Evolutionary conservation across 768 basidiomycete species (phyloP).

Genomic region (Mycena metata): DNA sequence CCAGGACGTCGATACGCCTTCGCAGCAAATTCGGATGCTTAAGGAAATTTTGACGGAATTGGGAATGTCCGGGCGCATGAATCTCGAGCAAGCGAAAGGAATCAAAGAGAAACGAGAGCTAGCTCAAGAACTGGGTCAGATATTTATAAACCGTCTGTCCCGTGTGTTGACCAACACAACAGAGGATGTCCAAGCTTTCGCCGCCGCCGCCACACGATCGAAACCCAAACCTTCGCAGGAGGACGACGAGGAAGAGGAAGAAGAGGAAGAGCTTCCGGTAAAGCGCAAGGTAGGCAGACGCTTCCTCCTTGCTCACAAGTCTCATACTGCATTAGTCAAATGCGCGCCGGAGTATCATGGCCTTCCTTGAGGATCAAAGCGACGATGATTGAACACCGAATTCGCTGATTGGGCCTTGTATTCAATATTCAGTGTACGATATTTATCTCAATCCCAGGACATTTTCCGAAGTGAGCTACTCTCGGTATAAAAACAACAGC

Average conservation of each 20-base stretch:
- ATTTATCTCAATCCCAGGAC: neutral
- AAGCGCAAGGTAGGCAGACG: conserved; percentile 58
- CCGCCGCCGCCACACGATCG: conserved; percentile 56
- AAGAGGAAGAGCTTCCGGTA: conserved; percentile 51
- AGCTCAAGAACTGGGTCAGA: conserved; percentile 81
- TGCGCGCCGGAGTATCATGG: conserved; percentile 73
- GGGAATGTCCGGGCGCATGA: conserved; percentile 85
- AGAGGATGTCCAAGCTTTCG: conserved; percentile 87
- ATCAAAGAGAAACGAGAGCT: conserved; percentile 83
- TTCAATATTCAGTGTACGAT: conserved; percentile 14
- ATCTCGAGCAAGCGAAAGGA: conserved; percentile 82
- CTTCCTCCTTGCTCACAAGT: neutral
- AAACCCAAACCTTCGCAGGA: conserved; percentile 44
- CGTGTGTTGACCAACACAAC: conserved; percentile 19
- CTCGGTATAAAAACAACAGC: no score
- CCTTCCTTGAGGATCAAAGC: conserved; percentile 80
- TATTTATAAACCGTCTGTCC: neutral
- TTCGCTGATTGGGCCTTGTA: neutral
- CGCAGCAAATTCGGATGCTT: conserved; percentile 75
- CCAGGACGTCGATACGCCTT: conserved; percentile 62
- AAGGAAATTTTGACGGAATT: conserved; percentile 75
- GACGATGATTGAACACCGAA: conserved; percentile 52
- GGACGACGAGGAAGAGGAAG: conserved; percentile 45
- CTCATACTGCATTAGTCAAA: conserved; percentile 48
- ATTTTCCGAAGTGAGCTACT: no score